Base-by-base conservation (phyloP, 2,329 filamentous ascomycete genomes). In the Chrysosporium keratinophilum region DNA sequence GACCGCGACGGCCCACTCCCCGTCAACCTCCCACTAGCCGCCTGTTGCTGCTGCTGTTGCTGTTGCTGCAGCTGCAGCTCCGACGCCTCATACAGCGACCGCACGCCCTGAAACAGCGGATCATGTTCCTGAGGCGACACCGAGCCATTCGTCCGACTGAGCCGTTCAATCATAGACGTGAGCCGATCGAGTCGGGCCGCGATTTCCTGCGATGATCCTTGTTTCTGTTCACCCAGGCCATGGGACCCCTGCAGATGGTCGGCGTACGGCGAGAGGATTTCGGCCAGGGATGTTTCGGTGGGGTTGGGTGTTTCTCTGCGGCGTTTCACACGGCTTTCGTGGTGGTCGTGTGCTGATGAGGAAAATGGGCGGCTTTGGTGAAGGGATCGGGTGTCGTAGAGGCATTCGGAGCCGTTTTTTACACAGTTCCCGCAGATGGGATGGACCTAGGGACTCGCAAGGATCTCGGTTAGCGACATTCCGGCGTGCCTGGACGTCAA, bases 371-470 rank as follows among this genome's bases (percentile, higher is more conserved):
- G 44, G 37, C 15, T 48, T 55, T 59, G 39, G 45, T 45, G 20
- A 11, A 56, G 40, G n/a, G 58, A 54, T 11, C 49, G 45, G n/a
- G 55, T 48, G 34, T 71, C 68, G 58, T 74, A 75, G 5, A 69
- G 54, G 57, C 73, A 75, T 54, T 71, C 63, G 54, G 68, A 66
- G 19, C 66, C 66, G 42, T 69, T 73, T 55, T 74, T 75, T 53
- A 61, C 56, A 56, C 73, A 75, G 49, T 72, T 74, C 28, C 71
- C 69, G 59, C 73, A 75, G 12, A 71, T 59, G 5, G 73, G 73
- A 59, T 73, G 73, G 28, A 68, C 65, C 70, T 72, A 50, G 1
- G n/a, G 43, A 17, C 10, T n/a, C 7, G 23, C 9, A 14, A 2
- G 9, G 15, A 11, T 42, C 14, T 23, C 14, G 19, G 47, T 31